phyloP scores from a whole-genome alignment of 2,329 filamentous ascomycete species.

The Epicoccum nigrum region DNA sequence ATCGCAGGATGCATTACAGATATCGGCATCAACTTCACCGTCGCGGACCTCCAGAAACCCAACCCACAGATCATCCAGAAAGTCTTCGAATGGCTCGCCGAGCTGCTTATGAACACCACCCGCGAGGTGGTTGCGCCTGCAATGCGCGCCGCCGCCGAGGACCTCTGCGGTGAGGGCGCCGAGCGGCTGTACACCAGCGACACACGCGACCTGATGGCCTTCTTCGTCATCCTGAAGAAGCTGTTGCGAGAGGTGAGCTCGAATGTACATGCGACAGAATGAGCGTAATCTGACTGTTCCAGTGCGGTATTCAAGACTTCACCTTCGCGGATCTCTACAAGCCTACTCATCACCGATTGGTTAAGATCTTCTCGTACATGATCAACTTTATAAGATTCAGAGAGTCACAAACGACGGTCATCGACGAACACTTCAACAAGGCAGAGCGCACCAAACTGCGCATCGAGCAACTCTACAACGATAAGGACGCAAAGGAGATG shows the following conservation, averaged over 20 bases:
- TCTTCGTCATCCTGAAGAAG: slow-evolving; percentile 82
- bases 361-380: slow-evolving; percentile 95
- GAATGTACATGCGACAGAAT: background rate
- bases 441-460: slow-evolving; percentile 82
- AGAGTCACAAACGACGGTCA: slow-evolving; percentile 85
- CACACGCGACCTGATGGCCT: slow-evolving; percentile 92
- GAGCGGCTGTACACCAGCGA: slow-evolving; percentile 81
- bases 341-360: slow-evolving; percentile 85
- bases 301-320: slow-evolving; percentile 93
- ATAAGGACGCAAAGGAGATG: slow-evolving; percentile 86
- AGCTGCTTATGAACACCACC: slow-evolving; percentile 90
- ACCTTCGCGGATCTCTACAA: slow-evolving; percentile 90
- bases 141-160: slow-evolving; percentile 89
- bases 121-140: slow-evolving; percentile 92
- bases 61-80: slow-evolving; percentile 94
- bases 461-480: slow-evolving; percentile 82
- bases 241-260: slow-evolving; percentile 69
- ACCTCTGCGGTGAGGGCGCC: slow-evolving; percentile 80
- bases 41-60: slow-evolving; percentile 88
- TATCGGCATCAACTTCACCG: slow-evolving; percentile 87
- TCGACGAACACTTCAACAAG: slow-evolving; percentile 93
- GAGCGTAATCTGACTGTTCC: slow-evolving; percentile 13
- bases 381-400: slow-evolving; percentile 99
- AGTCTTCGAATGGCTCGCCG: slow-evolving; percentile 97
- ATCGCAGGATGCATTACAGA: slow-evolving; percentile 97